Base-by-base conservation (phyloP, 495 filamentous ascomycete genomes). In the Talaromyces stipitatus region DNA sequence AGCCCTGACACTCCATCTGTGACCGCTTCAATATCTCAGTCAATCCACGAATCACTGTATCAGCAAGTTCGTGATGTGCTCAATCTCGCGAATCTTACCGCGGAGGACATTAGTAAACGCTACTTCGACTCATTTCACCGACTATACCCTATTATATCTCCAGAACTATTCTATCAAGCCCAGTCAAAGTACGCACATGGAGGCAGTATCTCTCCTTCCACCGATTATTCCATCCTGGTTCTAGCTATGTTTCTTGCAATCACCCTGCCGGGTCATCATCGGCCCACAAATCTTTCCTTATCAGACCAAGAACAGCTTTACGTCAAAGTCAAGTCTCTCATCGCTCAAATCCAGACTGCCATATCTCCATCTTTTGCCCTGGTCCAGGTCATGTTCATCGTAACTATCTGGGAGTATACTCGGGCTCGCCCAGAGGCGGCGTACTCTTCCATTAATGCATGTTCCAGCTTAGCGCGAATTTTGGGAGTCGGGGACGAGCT, bases 161-260 rank as follows among this genome's bases (percentile, higher is more conserved):
- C 54, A 10, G 36, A 55, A 8, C 33, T 45, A 0, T 55, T 45
- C 22, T 9, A 55, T 3, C 54, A 24, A 12, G 50, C 28, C 8
- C 54, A 52, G 2, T 48, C 59, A 23, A 26, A 43, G 3, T 54
- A 50, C 7, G 46, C 36, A 3, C 50, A 11, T 29, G n/a, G 14
- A 61, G 30, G 11, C 22, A 45, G 9, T 32, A 60, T 10, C 54
- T 3, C 45, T 48, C 62, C 29, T 61, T 56, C 26, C 11, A 64
- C 66, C 28, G 62, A 63, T 48, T 70, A 71, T 52, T 68, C 73
- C 0, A 56, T 72, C 9, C 53, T 75, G 2, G 60, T 77, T 4
- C 61, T 75, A 2, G 47, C 57, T 20, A 74, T 76, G 57, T 65
- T 64, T 24, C 52, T 76, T n/a, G 56, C 69, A 48, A 65, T 66